Conservation (phyloP, 2,329 filamentous ascomycete species). For the Calonectria leucothoes region DNA sequence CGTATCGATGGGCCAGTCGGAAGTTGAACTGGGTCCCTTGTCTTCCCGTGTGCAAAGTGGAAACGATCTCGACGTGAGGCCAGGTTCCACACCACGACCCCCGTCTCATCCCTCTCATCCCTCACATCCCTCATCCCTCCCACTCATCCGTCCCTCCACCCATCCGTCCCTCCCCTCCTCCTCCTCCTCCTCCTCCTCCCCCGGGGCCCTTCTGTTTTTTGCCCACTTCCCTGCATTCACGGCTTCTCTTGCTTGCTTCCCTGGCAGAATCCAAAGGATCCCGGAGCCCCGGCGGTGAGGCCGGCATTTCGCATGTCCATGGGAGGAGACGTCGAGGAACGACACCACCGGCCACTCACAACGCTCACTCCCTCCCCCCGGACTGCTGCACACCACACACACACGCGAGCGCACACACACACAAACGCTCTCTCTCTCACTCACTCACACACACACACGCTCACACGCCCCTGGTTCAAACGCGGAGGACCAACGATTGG, state of each 20-base stretch:
- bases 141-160: neutral
- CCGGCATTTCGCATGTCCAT: neutral
- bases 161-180: neutral
- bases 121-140: too few species aligned
- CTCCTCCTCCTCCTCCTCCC: neutral
- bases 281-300: slow-evolving; percentile 2
- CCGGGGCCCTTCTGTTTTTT: neutral
- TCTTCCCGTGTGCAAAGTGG: slow-evolving; percentile 4
- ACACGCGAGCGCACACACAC: neutral
- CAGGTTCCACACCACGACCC: neutral
- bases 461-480: neutral
- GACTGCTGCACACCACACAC: neutral
- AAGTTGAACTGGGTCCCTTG: neutral
- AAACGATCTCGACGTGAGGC: slow-evolving; percentile 6
- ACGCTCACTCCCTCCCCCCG: neutral
- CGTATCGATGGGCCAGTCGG: slow-evolving; percentile 2
- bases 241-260: neutral
- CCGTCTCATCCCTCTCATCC: neutral
- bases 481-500: neutral
- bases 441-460: neutral
- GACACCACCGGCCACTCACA: neutral
- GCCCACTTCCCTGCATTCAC: neutral
- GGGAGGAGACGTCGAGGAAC: neutral
- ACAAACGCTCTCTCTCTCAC: neutral
- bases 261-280: neutral